Percentiles rank a stretch among this genome's conserved stretches.
Conservation (phyloP, 2,329 filamentous ascomycete genomes). For the Keithomyces neogunnii region DNA sequence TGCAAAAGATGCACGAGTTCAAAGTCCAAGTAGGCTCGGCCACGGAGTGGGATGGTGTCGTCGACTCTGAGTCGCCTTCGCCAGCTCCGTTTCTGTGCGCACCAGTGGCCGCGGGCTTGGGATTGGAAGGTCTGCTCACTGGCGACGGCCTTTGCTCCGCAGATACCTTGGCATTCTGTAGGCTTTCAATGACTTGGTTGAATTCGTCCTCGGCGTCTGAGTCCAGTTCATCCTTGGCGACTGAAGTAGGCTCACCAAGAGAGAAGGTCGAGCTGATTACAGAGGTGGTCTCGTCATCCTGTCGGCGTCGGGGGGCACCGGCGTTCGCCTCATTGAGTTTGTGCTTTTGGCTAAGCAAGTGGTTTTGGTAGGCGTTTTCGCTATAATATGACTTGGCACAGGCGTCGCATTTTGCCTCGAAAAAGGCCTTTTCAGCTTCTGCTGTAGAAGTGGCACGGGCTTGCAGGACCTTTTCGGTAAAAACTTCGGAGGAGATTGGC, state of each 20-base stretch:
- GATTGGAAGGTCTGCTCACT: constrained; percentile 46
- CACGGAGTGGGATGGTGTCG: constrained; percentile 26
- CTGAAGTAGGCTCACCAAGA: constrained; percentile 65
- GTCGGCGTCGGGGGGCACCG: constrained; percentile 22
- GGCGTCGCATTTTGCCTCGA: constrained; percentile 71
- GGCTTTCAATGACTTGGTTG: constrained; percentile 64
- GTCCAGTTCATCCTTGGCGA: constrained; percentile 42
- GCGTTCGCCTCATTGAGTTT: constrained; percentile 47
- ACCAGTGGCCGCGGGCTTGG: constrained; percentile 31
- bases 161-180: constrained; percentile 66
- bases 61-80: constrained; percentile 34
- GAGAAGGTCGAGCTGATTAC: constrained; percentile 89
- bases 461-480: constrained; percentile 90
- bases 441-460: constrained; percentile 78
- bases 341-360: constrained; percentile 86
- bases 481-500: constrained; percentile 83
- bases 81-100: constrained; percentile 32
- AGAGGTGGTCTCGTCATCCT: constrained; percentile 66
- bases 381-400: constrained; percentile 95
- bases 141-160: constrained; percentile 37
- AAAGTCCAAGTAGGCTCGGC: constrained; percentile 34
- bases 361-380: constrained; percentile 91
- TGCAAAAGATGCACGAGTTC: constrained; percentile 79
- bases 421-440: constrained; percentile 80
- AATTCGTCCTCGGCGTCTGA: constrained; percentile 68